Conservation (phyloP, 73 alveolate genomes). For the Paramecium caudatum region DNA sequence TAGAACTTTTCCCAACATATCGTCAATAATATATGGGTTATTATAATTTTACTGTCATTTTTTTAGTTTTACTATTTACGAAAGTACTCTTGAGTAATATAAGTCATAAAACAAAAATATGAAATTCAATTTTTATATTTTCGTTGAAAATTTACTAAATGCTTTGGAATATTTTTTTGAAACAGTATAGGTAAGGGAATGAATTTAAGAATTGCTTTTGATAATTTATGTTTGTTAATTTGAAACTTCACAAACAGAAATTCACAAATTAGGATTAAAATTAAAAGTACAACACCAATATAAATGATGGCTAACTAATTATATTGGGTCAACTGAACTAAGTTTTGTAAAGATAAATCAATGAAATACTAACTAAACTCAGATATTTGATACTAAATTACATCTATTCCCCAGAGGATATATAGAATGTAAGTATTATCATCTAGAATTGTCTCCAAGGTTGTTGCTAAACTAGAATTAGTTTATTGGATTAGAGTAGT, state of each 20-base stretch:
- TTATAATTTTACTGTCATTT: background rate
- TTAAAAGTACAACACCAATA: background rate
- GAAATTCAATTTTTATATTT: background rate
- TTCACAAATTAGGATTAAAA: background rate
- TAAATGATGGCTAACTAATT: background rate
- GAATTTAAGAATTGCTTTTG: conserved; percentile 1
- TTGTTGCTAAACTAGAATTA: background rate
- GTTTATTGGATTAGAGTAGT: too few relatives aligned
- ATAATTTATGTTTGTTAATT: background rate
- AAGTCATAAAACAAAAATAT: background rate
- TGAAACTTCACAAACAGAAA: background rate
- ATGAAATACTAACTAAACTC: background rate
- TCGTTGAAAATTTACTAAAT: conserved; percentile 2
- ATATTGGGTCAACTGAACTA: background rate
- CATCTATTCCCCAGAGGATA: conserved; percentile 15
- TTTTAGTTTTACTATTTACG: too few relatives aligned
- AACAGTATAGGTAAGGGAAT: conserved; percentile 8
- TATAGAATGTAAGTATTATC: conserved; percentile 12
- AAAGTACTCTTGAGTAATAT: too few relatives aligned
- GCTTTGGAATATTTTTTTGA: conserved; percentile 30
- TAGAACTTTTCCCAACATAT: too few relatives aligned
- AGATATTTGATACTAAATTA: background rate
- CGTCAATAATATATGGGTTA: too few relatives aligned
- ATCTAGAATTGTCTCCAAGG: background rate
- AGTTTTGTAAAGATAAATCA: background rate